phyloP scores from a whole-genome alignment of 495 filamentous ascomycete genomes.

The Annulohypoxylon stygium region DNA sequence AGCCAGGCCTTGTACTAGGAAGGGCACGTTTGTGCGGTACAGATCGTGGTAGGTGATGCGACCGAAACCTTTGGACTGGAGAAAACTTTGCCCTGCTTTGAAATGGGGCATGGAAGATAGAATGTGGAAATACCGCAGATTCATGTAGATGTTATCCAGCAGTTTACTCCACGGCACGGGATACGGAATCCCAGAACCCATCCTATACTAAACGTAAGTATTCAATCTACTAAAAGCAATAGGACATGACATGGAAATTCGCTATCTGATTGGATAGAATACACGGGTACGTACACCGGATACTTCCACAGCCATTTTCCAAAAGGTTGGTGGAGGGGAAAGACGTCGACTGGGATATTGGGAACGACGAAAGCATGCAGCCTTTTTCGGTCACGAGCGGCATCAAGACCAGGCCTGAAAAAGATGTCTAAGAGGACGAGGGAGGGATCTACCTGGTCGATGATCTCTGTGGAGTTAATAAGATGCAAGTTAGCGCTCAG shows the following conservation, averaged over 20 bases:
- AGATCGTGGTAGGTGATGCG: constrained; percentile 23
- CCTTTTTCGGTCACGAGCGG: constrained; percentile 49
- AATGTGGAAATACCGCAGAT: constrained; percentile 30
- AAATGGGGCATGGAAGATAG: constrained; percentile 31
- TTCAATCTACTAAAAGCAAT: not conserved
- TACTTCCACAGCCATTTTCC: constrained; percentile 50
- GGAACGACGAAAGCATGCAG: constrained; percentile 54
- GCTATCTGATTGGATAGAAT: not conserved
- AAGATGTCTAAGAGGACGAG: constrained; percentile 62
- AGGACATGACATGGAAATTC: not conserved
- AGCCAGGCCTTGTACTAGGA: constrained; percentile 45
- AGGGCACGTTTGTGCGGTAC: constrained; percentile 27
- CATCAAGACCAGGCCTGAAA: constrained; percentile 61
- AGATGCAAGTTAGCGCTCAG: not conserved
- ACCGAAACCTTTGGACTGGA: constrained; percentile 33
- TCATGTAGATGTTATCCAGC: constrained; percentile 60
- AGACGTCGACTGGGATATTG: constrained; percentile 57
- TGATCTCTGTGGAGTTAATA: not conserved
- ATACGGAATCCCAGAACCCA: constrained; percentile 64
- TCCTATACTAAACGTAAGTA: not conserved
- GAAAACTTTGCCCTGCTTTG: constrained; percentile 16
- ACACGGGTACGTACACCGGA: constrained; percentile 35
- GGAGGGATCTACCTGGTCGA: constrained; percentile 53
- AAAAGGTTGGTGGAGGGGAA: constrained; percentile 56
- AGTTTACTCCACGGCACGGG: constrained; percentile 62